Evolutionary conservation across 2,329 filamentous ascomycete genomes (phyloP).

Genomic region (Pseudogymnoascus sp.): DNA sequence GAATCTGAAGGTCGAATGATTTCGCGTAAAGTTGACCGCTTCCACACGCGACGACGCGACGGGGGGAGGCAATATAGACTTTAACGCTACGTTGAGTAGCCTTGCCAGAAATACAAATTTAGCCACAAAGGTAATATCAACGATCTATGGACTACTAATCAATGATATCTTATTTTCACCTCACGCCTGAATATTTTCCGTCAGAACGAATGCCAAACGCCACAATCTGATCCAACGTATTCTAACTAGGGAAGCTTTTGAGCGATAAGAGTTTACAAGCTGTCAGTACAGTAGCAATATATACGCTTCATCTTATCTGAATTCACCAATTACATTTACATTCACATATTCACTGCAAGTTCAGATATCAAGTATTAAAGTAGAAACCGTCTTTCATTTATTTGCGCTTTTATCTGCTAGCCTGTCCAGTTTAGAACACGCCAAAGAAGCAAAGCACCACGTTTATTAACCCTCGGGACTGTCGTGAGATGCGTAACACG

Average conservation of each 20-base stretch:
- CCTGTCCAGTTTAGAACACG: conserved; percentile 6
- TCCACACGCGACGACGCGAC: conserved; percentile 7
- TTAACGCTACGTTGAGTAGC: neutral
- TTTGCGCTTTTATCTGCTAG: conserved; percentile 4
- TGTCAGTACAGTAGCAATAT: neutral
- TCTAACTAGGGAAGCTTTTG: neutral
- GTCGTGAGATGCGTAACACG: conserved; percentile 12
- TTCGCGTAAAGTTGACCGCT: conserved; percentile 9
- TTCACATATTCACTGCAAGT: neutral
- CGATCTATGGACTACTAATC: neutral
- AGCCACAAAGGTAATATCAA: neutral
- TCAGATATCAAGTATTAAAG: neutral
- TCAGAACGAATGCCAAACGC: neutral
- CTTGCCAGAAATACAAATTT: neutral
- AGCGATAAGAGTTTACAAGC: neutral
- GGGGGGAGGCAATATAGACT: neutral
- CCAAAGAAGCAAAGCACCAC: conserved; percentile 8
- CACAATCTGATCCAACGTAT: neutral
- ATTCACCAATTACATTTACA: neutral
- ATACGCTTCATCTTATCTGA: neutral
- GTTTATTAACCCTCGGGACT: conserved; percentile 7
- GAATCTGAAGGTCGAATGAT: conserved; percentile 4
- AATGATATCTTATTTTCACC: neutral
- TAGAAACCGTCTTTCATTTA: conserved; percentile 2
- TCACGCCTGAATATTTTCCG: neutral